Evolutionary conservation across 179 eudicot species (phyloP).

Genomic region (Corrigiola litoralis): DNA sequence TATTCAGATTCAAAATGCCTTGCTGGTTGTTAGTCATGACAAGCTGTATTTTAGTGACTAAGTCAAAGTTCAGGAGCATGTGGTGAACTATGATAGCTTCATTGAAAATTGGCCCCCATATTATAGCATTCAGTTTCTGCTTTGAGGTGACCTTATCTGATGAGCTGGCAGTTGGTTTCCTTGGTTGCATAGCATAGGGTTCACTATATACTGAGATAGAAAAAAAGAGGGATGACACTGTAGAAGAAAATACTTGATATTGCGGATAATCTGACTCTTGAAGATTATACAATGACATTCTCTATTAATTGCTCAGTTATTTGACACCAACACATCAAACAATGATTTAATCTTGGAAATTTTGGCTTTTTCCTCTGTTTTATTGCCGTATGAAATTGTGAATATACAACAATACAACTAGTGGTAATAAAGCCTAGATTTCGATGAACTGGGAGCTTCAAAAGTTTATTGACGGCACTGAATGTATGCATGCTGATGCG

Average conservation of each 20-base stretch:
- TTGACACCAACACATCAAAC: neutral
- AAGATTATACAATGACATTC: no score
- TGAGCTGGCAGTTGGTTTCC: neutral
- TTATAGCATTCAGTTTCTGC: neutral
- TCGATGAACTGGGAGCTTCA: no score
- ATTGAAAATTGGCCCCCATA: constrained; percentile 2
- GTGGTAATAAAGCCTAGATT: no score
- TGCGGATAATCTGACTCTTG: neutral
- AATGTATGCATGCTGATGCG: no score
- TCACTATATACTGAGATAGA: neutral
- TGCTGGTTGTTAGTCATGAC: constrained; percentile 12
- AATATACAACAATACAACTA: no score
- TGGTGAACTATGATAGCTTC: constrained; percentile 3
- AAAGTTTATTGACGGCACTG: no score
- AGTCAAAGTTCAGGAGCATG: constrained; percentile 12
- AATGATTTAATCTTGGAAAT: neutral
- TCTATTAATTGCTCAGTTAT: neutral
- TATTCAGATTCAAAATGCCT: neutral
- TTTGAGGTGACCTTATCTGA: neutral
- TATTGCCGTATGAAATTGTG: no score
- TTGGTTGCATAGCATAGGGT: neutral
- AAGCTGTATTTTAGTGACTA: constrained; percentile 7
- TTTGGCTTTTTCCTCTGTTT: no score
- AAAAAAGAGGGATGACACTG: neutral
- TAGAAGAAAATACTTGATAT: no score